Percentiles rank a stretch among this genome's conserved stretches.
Conservation (phyloP, 495 filamentous ascomycete species). For the Jackrogersella minutella region DNA sequence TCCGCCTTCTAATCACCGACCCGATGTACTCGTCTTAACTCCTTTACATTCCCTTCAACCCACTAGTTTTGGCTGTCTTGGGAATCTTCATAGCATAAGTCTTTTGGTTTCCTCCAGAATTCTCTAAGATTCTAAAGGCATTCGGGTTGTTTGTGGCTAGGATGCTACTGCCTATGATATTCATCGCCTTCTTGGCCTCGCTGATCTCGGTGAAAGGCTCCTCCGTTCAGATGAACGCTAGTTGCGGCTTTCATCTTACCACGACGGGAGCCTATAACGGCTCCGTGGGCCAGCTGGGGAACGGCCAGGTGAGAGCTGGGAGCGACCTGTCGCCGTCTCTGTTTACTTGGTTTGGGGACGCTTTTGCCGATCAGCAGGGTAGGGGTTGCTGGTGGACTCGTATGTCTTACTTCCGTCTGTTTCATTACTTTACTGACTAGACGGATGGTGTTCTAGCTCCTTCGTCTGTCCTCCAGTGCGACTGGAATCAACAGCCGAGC, state of each 20-base stretch:
- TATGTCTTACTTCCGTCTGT: conserved; percentile 14
- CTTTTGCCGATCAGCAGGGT: conserved; percentile 38
- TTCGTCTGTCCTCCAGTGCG: conserved; percentile 72
- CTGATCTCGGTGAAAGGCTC: conserved; percentile 14
- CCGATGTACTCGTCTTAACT: conserved; percentile 2
- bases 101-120: conserved; percentile 5
- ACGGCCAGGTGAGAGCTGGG: conserved; percentile 64
- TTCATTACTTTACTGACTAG: neutral
- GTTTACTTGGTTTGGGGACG: conserved; percentile 46
- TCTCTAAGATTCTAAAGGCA: neutral
- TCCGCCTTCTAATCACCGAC: neutral
- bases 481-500: conserved; percentile 57
- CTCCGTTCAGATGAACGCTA: conserved; percentile 17
- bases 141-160: conserved; percentile 21
- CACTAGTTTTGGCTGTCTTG: conserved; percentile 29
- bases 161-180: conserved; percentile 27
- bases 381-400: conserved; percentile 47
- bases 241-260: conserved; percentile 62
- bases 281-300: conserved; percentile 59
- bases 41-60: neutral
- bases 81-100: conserved; percentile 14
- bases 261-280: conserved; percentile 58
- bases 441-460: conserved; percentile 39
- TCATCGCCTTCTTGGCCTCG: conserved; percentile 27
- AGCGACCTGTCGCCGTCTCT: conserved; percentile 47